These are phyloP conservation scores for Curvularia lunata DNA, from an alignment of 2,329 filamentous ascomycete genomes.

Conservation along the genomic window DNA sequence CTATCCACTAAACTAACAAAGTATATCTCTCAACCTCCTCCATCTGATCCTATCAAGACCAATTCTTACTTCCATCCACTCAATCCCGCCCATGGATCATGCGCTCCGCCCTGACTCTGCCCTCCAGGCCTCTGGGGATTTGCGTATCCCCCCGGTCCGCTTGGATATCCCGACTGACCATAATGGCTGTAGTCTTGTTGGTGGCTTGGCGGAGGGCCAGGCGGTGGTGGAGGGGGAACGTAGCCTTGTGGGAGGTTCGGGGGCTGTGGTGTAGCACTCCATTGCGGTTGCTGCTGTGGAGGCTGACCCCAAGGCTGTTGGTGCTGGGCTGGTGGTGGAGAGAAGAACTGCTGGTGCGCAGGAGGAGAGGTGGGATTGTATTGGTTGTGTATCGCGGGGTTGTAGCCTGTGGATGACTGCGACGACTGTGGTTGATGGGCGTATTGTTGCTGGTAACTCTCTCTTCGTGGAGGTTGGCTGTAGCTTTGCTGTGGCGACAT, in stretches of 20 bases:
- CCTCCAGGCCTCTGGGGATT: slow-evolving; percentile 39
- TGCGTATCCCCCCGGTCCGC: slow-evolving; percentile 49
- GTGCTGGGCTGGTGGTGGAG: slow-evolving; percentile 53
- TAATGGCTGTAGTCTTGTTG: slow-evolving; percentile 60
- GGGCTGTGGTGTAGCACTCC: slow-evolving; percentile 58
- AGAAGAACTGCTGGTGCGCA: slow-evolving; percentile 64
- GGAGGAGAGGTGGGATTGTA: slow-evolving; percentile 59
- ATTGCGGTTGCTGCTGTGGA: slow-evolving; percentile 63
- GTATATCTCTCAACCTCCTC: background rate
- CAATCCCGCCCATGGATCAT: slow-evolving; percentile 73
- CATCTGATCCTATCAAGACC: background rate
- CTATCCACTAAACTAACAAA: background rate
- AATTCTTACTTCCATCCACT: slow-evolving; percentile 68
- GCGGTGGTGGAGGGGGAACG: slow-evolving; percentile 70
- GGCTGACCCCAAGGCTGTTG: slow-evolving; percentile 55
- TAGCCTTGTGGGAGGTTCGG: slow-evolving; percentile 66
- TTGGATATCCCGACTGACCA: slow-evolving; percentile 63
- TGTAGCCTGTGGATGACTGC: slow-evolving; percentile 48
- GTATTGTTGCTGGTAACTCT: slow-evolving; percentile 41
- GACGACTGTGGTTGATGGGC: slow-evolving; percentile 30
- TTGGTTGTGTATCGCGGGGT: slow-evolving; percentile 49
- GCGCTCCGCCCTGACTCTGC: slow-evolving; percentile 18
- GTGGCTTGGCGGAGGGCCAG: slow-evolving; percentile 64
- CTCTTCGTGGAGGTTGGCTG: slow-evolving; percentile 42
- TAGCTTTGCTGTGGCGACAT: slow-evolving; percentile 44